Conservation (phyloP, 345 rosid genomes). For the Syzygium grande region DNA sequence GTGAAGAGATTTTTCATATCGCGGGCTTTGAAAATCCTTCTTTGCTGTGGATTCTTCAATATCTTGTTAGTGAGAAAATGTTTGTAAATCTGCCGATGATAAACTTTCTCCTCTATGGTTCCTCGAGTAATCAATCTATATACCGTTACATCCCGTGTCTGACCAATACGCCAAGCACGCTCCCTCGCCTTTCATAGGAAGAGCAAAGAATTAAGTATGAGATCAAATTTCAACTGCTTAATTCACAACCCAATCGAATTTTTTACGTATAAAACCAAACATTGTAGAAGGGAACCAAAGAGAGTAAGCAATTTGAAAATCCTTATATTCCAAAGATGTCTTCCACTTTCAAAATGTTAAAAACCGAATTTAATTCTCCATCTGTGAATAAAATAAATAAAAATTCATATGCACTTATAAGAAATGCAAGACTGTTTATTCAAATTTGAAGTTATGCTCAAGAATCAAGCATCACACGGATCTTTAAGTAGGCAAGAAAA, state of each 20-base stretch:
- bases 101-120: slow-evolving; percentile 95
- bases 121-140: slow-evolving; percentile 92
- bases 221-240: neutral
- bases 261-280: neutral
- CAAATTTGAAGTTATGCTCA: neutral
- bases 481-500: neutral
- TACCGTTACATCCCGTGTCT: slow-evolving; percentile 80
- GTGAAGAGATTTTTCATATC: slow-evolving; percentile 93
- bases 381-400: neutral
- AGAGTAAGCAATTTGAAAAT: neutral
- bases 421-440: neutral
- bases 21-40: slow-evolving; percentile 89
- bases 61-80: slow-evolving; percentile 95
- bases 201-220: neutral
- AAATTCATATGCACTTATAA: neutral
- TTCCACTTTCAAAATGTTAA: neutral
- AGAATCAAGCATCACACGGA: neutral
- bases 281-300: neutral
- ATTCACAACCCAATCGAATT: neutral
- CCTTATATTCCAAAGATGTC: neutral
- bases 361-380: neutral
- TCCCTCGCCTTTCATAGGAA: slow-evolving; percentile 76
- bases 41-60: slow-evolving; percentile 92
- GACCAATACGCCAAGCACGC: slow-evolving; percentile 99
- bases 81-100: slow-evolving; percentile 93